These are phyloP conservation scores for Fusarium sp. DNA, from an alignment of 2,329 filamentous ascomycete genomes.

Conservation along the genomic window DNA sequence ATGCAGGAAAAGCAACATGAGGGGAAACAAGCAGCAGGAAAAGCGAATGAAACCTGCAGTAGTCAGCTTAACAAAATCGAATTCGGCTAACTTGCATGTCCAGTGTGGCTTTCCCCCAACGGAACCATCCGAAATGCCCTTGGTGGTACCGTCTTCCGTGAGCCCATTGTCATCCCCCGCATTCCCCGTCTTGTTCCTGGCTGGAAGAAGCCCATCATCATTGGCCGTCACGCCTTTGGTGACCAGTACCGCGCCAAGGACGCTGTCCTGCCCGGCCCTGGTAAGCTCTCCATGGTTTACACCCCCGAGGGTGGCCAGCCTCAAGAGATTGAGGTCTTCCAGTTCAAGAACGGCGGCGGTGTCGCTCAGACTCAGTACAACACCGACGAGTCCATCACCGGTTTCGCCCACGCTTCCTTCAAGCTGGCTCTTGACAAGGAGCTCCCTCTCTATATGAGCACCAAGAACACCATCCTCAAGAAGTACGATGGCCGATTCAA, in stretches of 20 bases:
- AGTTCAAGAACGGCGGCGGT: conserved; percentile 87
- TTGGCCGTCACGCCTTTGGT: conserved; percentile 97
- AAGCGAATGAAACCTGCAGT: conserved; percentile 24
- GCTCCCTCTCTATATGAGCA: conserved; percentile 98
- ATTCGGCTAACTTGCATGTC: conserved; percentile 31
- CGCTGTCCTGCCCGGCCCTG: conserved; percentile 80
- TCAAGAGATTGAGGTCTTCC: conserved; percentile 87
- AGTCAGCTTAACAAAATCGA: conserved; percentile 6
- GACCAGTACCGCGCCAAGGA: conserved; percentile 99
- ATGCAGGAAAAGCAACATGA: conserved; percentile 15
- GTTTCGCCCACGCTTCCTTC: conserved; percentile 96
- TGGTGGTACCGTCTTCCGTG: conserved; percentile 97
- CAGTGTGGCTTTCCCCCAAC: conserved; percentile 98
- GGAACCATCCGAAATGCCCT: conserved; percentile 81
- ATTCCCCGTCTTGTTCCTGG: conserved; percentile 94
- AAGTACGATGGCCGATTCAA: conserved; percentile 99
- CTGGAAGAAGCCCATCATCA: conserved; percentile 99
- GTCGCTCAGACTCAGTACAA: conserved; percentile 98
- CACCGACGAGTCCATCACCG: conserved; percentile 92
- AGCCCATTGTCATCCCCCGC: conserved; percentile 94
- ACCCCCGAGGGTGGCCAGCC: conserved; percentile 85
- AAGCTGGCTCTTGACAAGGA: conserved; percentile 90
- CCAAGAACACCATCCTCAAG: conserved; percentile 99
- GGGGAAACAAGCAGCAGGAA: conserved; percentile 10
- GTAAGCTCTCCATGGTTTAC: conserved; percentile 94